Percentiles rank a stretch among this genome's conserved stretches.
phyloP scores from a whole-genome alignment of 2,329 filamentous ascomycete species.

The Nigrospora sphaerica region DNA sequence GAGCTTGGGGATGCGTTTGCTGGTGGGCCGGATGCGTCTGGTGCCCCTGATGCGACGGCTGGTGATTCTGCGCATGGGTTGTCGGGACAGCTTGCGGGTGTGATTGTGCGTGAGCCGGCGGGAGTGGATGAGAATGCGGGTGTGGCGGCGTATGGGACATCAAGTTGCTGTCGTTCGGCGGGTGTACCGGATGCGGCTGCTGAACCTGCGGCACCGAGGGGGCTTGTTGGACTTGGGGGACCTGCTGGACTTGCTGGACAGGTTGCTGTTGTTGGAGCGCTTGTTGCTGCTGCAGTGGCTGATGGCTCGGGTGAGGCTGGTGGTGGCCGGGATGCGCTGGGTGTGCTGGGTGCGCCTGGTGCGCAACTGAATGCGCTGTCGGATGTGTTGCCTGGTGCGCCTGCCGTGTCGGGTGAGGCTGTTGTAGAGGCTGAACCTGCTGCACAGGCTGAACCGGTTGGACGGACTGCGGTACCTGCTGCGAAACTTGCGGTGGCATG shows the following conservation, averaged over 20 bases:
- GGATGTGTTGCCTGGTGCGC: constrained; percentile 7
- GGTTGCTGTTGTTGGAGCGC: constrained; percentile 2
- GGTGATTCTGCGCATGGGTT: constrained; percentile 16
- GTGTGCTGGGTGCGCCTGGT: constrained; percentile 16
- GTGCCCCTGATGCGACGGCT: constrained; percentile 6
- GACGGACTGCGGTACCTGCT: not conserved
- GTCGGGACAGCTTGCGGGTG: constrained; percentile 7
- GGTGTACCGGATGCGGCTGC: constrained; percentile 13
- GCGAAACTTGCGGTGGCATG: not conserved
- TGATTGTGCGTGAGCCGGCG: constrained; percentile 5
- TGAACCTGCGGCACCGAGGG: constrained; percentile 21
- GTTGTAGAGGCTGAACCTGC: not conserved
- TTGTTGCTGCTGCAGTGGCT: constrained; percentile 10
- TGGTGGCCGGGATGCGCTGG: constrained; percentile 18
- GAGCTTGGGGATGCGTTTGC: not conserved
- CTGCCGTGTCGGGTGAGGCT: constrained; percentile 15
- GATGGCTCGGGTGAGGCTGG: constrained; percentile 14
- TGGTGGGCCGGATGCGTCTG: not conserved
- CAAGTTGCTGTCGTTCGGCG: constrained; percentile 20
- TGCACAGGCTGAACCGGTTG: constrained; percentile 12
- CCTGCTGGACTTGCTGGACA: constrained; percentile 18
- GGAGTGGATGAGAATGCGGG: constrained; percentile 9
- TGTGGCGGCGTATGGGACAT: constrained; percentile 22
- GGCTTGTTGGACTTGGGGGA: constrained; percentile 8
- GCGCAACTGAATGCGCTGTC: constrained; percentile 12